These are phyloP conservation scores for Pythium oligandrum DNA, from an alignment of 352 stramenopile species.

Conservation along the genomic window DNA sequence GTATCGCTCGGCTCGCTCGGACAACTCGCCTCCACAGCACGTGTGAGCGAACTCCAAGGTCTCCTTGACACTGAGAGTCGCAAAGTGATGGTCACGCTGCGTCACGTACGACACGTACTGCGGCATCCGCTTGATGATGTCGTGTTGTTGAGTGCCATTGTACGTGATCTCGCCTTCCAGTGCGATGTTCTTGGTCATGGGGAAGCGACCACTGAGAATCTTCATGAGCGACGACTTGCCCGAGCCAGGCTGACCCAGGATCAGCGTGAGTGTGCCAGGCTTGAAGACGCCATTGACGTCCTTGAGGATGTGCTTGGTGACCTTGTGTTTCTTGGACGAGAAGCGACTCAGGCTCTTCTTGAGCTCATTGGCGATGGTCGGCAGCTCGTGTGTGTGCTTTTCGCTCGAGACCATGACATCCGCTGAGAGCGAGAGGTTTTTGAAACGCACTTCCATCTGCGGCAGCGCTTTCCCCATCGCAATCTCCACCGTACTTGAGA, in stretches of 20 bases:
- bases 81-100: slow-evolving; percentile 32
- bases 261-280: slow-evolving; percentile 39
- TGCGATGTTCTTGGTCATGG: slow-evolving; percentile 22
- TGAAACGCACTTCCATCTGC: slow-evolving; percentile 43
- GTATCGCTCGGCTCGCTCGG: slow-evolving; percentile 10
- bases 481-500: slow-evolving; percentile 19
- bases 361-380: slow-evolving; percentile 18
- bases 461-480: slow-evolving; percentile 24
- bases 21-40: slow-evolving; percentile 22
- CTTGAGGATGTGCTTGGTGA: slow-evolving; percentile 35
- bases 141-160: slow-evolving; percentile 22
- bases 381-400: slow-evolving; percentile 13
- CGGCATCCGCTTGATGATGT: slow-evolving; percentile 15
- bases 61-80: slow-evolving; percentile 39
- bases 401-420: slow-evolving; percentile 22
- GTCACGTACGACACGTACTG: slow-evolving; percentile 38
- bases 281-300: slow-evolving; percentile 29
- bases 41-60: slow-evolving; percentile 36
- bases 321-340: slow-evolving; percentile 21
- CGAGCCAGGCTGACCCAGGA: slow-evolving; percentile 40
- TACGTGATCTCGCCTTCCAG: slow-evolving; percentile 35
- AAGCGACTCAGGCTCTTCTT: slow-evolving; percentile 15
- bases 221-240: slow-evolving; percentile 56
- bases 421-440: too few relatives aligned
- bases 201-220: slow-evolving; percentile 35